Evolutionary conservation across 2,329 filamentous ascomycete species (phyloP).

Genomic region (Fusarium tjaetaba): DNA sequence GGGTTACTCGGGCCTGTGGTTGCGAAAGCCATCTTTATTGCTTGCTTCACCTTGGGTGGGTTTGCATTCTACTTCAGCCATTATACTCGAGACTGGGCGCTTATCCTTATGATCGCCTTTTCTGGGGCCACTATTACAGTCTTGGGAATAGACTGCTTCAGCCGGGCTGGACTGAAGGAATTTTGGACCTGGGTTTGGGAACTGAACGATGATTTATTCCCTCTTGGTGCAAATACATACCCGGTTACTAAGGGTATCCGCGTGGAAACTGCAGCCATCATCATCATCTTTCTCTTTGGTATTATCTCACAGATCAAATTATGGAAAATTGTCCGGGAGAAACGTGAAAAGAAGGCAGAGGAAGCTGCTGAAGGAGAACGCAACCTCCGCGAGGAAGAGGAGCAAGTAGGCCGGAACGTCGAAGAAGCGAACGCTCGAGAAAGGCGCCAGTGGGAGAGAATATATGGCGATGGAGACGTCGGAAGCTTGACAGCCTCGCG

Average conservation of each 20-base stretch:
- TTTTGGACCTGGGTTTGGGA: conserved; percentile 95
- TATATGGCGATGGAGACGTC: conserved; percentile 71
- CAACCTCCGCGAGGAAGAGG: conserved; percentile 72
- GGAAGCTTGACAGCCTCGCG: conserved; percentile 50
- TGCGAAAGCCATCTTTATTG: conserved; percentile 79
- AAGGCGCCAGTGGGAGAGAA: conserved; percentile 77
- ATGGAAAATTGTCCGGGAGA: conserved; percentile 81
- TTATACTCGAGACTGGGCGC: conserved; percentile 79
- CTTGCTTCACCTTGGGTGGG: conserved; percentile 71
- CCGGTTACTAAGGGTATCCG: conserved; percentile 87
- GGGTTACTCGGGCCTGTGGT: conserved; percentile 73
- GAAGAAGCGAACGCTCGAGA: conserved; percentile 71
- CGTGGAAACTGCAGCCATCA: conserved; percentile 81
- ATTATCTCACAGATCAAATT: conserved; percentile 86
- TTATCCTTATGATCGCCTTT: conserved; percentile 83
- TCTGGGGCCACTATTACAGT: conserved; percentile 81
- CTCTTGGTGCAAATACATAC: conserved; percentile 78
- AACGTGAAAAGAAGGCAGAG: conserved; percentile 62
- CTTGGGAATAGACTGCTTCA: conserved; percentile 91
- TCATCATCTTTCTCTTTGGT: conserved; percentile 79
- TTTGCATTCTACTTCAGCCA: conserved; percentile 83
- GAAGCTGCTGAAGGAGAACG: conserved; percentile 61
- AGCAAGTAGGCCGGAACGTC: conserved; percentile 73
- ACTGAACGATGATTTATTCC: conserved; percentile 83
- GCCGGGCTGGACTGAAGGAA: conserved; percentile 88